Evolutionary conservation across 2,329 filamentous ascomycete species (phyloP).

Genomic region (Aspergillus fumigatiaffinis): DNA sequence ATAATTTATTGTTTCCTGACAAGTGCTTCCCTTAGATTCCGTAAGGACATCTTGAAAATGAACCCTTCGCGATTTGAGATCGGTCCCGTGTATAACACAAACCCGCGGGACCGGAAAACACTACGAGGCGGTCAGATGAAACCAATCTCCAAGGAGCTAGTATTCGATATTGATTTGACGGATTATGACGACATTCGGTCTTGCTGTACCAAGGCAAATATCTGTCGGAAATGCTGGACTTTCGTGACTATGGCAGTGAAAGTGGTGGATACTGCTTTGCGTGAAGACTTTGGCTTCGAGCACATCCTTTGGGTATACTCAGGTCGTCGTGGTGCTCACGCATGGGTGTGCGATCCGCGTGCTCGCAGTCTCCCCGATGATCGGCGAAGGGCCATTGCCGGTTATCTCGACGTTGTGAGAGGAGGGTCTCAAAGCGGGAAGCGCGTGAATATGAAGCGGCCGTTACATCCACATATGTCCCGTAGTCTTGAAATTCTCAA

Average conservation of each 20-base stretch:
- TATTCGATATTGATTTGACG: constrained; percentile 99
- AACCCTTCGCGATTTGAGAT: constrained; percentile 97
- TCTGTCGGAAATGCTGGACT: constrained; percentile 90
- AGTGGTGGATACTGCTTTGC: constrained; percentile 78
- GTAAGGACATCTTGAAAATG: constrained; percentile 83
- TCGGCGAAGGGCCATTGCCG: constrained; percentile 77
- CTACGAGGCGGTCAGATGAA: constrained; percentile 75
- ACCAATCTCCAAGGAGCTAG: constrained; percentile 86
- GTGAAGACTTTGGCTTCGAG: constrained; percentile 93
- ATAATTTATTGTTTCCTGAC: background rate
- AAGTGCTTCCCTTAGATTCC: constrained; percentile 55
- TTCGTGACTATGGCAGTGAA: constrained; percentile 99
- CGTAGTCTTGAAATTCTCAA: constrained; percentile 84
- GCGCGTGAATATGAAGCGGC: constrained; percentile 77
- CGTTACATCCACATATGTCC: constrained; percentile 82
- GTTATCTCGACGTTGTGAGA: constrained; percentile 85
- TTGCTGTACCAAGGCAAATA: constrained; percentile 89
- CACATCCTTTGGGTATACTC: constrained; percentile 99
- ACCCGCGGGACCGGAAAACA: constrained; percentile 88
- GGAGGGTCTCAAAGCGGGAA: constrained; percentile 84
- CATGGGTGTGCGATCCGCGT: constrained; percentile 92
- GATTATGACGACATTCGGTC: constrained; percentile 97
- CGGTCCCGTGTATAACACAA: constrained; percentile 91
- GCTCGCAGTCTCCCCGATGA: constrained; percentile 81
- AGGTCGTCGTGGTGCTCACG: constrained; percentile 91